Evolutionary conservation across 371 early-diverging fungal species (phyloP), one percentile per base, ranked within the genome.

Genomic region (Mortierella sp.): DNA sequence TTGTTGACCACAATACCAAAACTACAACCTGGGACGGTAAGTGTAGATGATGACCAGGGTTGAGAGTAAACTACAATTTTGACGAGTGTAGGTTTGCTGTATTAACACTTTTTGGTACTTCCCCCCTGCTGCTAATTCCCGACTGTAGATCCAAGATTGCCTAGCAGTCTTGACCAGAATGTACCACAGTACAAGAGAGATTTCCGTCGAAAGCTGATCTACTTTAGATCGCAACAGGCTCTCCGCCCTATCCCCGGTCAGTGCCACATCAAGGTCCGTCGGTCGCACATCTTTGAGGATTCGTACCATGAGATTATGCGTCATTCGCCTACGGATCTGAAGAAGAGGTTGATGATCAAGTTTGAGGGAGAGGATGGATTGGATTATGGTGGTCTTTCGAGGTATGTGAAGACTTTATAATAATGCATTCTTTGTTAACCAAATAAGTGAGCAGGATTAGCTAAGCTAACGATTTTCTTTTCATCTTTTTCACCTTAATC

Each of bases 171-270:
- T 29, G 98, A 97, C 81, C 93, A 92, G 79, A 93, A 93, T 64
- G 98, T 96, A 25, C 98, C 98, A 23, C 96, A 97, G 81, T 98
- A 98, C 86, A 98, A 98, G 87, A 93, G 98, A 46, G 98, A 98
- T 84, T 98, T 97, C 91, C 90, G 97, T 47, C 89, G 97, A 59
- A 98, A 98, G 76, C 85, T 96, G 68, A 94, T 96, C 57, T 97
- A 98, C 84, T 97, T 98, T 85, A 86, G 97, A 26, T 94, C 96
- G 45, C 98, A 98, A 76, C 94, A 96, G 25, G 92, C 93, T 7
- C 88, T 97, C 80, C 91, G 96, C 5, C 94, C 95, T 23, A 88
- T 91, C n/a, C 91, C 93, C 29, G 97, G 97, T n/a, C 95, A 95
- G 83, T 95, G 94, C 68, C 95, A 95, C 72, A 89, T 97, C 77